These are phyloP conservation scores for Heliamphora pulchella DNA, from an alignment of 179 eudicot genomes.

Conservation along the genomic window DNA sequence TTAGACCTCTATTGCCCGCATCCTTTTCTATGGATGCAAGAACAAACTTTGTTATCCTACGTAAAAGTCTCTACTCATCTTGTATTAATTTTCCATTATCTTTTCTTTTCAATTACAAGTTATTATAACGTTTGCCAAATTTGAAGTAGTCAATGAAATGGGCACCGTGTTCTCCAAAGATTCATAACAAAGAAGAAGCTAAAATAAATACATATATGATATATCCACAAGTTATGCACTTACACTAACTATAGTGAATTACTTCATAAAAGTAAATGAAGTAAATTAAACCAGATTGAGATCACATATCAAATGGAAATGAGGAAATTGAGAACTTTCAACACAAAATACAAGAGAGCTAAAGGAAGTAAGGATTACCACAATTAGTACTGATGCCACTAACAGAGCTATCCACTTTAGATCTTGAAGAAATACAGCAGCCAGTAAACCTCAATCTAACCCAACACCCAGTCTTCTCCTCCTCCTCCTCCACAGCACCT, in stretches of 20 bases:
- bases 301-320: too few species aligned
- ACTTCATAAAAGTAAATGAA: background rate
- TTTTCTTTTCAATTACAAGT: background rate
- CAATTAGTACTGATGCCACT: conserved; percentile 38
- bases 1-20: background rate
- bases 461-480: conserved; percentile 41
- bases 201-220: background rate
- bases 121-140: background rate
- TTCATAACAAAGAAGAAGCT: background rate
- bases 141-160: background rate
- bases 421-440: conserved; percentile 50
- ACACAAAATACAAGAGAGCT: too few species aligned
- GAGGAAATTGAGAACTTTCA: too few species aligned
- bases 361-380: conserved; percentile 26
- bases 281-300: background rate
- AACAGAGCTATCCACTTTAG: conserved; percentile 49
- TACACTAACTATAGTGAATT: background rate
- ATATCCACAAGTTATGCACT: background rate
- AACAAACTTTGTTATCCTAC: background rate
- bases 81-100: background rate
- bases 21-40: background rate
- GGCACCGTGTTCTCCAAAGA: background rate
- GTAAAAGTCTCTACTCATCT: background rate
- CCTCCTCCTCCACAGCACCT: too few species aligned
- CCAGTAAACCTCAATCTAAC: conserved; percentile 32